phyloP scores from a whole-genome alignment of 345 rosid genomes.

The Boechera retrofracta region DNA sequence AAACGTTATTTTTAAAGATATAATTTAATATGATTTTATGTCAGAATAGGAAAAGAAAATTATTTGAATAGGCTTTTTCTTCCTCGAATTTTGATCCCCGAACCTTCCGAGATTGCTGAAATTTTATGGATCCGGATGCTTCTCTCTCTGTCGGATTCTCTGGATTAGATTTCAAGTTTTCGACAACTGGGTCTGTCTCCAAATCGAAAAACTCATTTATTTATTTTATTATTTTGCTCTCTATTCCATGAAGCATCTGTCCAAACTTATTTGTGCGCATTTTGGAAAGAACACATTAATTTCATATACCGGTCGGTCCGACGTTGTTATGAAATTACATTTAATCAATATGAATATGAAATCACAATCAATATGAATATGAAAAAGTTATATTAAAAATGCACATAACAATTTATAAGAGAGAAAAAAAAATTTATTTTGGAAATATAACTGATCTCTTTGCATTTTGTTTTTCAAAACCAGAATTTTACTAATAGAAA shows the following conservation, averaged over 20 bases:
- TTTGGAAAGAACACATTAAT: slow-evolving; percentile 47
- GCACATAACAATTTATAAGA: no score
- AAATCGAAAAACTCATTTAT: slow-evolving; percentile 16
- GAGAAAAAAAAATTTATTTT: no score
- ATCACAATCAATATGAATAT: no score
- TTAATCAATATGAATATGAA: no score
- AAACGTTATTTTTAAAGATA: neutral
- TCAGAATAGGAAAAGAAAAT: slow-evolving; percentile 24
- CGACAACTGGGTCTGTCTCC: slow-evolving; percentile 60
- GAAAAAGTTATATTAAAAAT: no score
- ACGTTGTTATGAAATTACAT: no score
- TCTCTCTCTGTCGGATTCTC: slow-evolving; percentile 54
- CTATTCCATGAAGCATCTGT: slow-evolving; percentile 45
- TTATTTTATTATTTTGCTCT: slow-evolving; percentile 14
- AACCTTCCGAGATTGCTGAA: slow-evolving; percentile 55
- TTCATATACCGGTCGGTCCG: slow-evolving; percentile 20
- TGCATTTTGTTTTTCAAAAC: no score
- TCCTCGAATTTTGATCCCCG: slow-evolving; percentile 52
- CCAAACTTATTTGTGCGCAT: slow-evolving; percentile 44
- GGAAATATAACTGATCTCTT: no score
- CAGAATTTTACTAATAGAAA: no score
- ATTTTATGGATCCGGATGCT: slow-evolving; percentile 56
- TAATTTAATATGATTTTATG: slow-evolving; percentile 19
- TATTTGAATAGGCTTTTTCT: slow-evolving; percentile 2
- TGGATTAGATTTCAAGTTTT: slow-evolving; percentile 63